These are phyloP conservation scores for Periconia digitata DNA, from an alignment of 2,329 filamentous ascomycete species.

Conservation along the genomic window DNA sequence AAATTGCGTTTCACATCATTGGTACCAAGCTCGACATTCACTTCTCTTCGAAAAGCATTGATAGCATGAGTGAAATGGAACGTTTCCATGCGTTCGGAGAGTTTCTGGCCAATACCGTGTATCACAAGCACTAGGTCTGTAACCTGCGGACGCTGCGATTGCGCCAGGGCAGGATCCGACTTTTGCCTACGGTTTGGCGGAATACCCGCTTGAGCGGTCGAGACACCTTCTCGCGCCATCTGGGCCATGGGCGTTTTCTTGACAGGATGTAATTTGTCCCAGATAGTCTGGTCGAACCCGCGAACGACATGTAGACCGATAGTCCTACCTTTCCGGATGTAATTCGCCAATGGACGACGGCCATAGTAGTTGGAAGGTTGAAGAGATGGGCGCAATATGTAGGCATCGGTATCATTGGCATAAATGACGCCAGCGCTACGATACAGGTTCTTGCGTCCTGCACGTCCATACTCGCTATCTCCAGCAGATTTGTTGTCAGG, in stretches of 20 bases:
- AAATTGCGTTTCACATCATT: constrained; percentile 74
- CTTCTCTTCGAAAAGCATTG: constrained; percentile 80
- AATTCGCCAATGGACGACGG: constrained; percentile 74
- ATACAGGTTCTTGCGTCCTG: constrained; percentile 61
- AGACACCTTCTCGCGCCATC: constrained; percentile 49
- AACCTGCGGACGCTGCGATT: constrained; percentile 67
- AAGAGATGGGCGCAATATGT: constrained; percentile 81
- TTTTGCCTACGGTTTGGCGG: constrained; percentile 43
- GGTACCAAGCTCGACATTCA: constrained; percentile 80
- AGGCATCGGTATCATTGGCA: constrained; percentile 73
- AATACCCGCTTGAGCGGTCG: constrained; percentile 47
- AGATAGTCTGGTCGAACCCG: constrained; percentile 77
- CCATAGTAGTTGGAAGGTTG: constrained; percentile 85
- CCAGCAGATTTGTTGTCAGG: constrained; percentile 53
- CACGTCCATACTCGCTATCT: constrained; percentile 43
- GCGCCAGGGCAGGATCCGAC: constrained; percentile 62
- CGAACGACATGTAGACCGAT: constrained; percentile 87
- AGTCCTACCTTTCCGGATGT: constrained; percentile 76
- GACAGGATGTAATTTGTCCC: constrained; percentile 70
- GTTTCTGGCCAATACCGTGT: constrained; percentile 95
- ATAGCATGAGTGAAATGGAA: constrained; percentile 98
- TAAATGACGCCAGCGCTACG: constrained; percentile 83
- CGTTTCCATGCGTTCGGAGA: constrained; percentile 91
- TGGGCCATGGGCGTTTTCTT: constrained; percentile 44
- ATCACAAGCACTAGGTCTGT: constrained; percentile 89